These are phyloP conservation scores for Pneumocystis oryctolagi DNA, from an alignment of 1,139 yeast genomes.

Conservation along the genomic window DNA sequence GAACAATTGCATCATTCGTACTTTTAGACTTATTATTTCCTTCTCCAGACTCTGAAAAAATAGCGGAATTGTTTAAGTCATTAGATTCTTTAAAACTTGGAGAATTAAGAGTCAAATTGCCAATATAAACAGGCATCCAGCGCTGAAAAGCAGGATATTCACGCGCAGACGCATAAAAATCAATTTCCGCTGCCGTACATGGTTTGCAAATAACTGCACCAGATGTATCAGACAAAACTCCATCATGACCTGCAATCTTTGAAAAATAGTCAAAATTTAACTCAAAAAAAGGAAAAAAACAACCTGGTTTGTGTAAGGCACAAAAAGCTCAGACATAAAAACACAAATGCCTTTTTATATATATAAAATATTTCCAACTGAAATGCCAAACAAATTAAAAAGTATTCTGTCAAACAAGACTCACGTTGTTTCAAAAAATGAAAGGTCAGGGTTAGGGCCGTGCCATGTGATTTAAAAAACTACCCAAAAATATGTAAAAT, in stretches of 20 bases:
- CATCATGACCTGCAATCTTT: conserved; percentile 85
- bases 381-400: neutral
- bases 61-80: neutral
- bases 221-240: conserved; percentile 44
- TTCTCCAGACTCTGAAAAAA: neutral
- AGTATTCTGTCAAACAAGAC: neutral
- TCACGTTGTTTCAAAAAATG: neutral
- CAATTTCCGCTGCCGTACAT: conserved; percentile 47
- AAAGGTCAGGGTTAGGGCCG: neutral
- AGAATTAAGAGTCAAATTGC: conserved; percentile 7
- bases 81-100: conserved; percentile 3
- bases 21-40: neutral
- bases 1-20: conserved; percentile 36
- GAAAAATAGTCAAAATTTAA: neutral
- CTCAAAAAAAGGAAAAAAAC: neutral
- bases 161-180: conserved; percentile 37
- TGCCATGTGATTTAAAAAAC: neutral
- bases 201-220: conserved; percentile 64
- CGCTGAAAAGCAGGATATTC: conserved; percentile 9
- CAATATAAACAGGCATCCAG: conserved; percentile 12
- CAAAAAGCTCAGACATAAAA: neutral
- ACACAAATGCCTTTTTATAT: neutral
- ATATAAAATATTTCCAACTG: neutral
- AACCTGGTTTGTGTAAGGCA: neutral
- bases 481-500: too few species aligned